These are phyloP conservation scores for Podospora australis DNA, from an alignment of 495 filamentous ascomycete genomes.

Conservation along the genomic window DNA sequence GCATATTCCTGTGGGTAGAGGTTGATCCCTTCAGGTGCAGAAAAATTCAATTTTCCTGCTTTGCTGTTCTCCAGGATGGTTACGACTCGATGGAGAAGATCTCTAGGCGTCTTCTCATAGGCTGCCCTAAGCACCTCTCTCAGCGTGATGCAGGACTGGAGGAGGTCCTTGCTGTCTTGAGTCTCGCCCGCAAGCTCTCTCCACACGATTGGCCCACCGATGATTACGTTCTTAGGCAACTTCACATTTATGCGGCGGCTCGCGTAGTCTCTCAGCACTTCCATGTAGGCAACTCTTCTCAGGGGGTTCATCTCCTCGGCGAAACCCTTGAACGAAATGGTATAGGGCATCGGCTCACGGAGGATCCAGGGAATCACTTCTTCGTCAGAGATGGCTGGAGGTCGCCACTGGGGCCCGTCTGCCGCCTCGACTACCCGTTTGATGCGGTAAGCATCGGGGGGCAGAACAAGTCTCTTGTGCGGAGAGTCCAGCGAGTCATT, in stretches of 20 bases:
- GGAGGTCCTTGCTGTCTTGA: conserved; percentile 8
- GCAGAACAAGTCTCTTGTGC: conserved; percentile 26
- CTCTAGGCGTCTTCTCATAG: background rate
- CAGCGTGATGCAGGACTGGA: background rate
- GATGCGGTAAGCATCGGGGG: conserved; percentile 11
- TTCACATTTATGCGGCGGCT: background rate
- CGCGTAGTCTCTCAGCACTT: background rate
- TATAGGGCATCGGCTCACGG: background rate
- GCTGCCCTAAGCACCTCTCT: background rate
- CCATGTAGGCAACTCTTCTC: background rate
- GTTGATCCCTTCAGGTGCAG: background rate
- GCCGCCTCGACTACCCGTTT: background rate
- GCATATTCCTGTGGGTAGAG: no score
- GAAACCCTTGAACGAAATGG: background rate
- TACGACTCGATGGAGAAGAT: background rate
- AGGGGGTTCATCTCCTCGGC: background rate
- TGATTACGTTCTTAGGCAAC: conserved; percentile 14
- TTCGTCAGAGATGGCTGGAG: background rate
- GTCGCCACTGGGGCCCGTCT: conserved; percentile 11
- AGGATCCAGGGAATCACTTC: background rate
- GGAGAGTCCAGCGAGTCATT: conserved; percentile 21
- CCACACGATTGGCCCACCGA: conserved; percentile 14
- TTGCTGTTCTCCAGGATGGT: background rate
- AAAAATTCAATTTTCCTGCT: background rate
- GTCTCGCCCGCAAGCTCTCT: conserved; percentile 5